Evolutionary conservation across 2,329 filamentous ascomycete genomes (phyloP).

Genomic region (Apiospora phragmitis): DNA sequence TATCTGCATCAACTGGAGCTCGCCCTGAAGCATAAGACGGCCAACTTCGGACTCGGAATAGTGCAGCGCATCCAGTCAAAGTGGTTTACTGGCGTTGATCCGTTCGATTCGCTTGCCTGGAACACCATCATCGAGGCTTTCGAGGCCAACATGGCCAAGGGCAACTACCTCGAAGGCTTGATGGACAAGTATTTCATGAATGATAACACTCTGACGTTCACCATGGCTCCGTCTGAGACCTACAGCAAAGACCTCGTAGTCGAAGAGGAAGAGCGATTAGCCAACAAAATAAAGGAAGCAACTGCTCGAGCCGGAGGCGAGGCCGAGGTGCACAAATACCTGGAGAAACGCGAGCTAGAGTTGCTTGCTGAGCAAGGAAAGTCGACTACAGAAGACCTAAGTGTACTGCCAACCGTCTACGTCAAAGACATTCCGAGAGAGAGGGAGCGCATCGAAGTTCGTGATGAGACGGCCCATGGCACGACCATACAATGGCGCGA

Average conservation of each 20-base stretch:
- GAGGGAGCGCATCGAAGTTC: slow-evolving; percentile 61
- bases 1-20: slow-evolving; percentile 92
- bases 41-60: slow-evolving; percentile 88
- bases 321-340: slow-evolving; percentile 67
- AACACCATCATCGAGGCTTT: slow-evolving; percentile 86
- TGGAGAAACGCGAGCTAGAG: slow-evolving; percentile 77
- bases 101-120: slow-evolving; percentile 89
- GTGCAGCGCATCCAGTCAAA: slow-evolving; percentile 85
- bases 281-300: slow-evolving; percentile 70
- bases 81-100: slow-evolving; percentile 95
- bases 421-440: slow-evolving; percentile 85
- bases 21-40: slow-evolving; percentile 93
- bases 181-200: slow-evolving; percentile 90
- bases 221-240: slow-evolving; percentile 81
- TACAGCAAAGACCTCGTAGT: slow-evolving; percentile 73
- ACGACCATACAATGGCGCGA: slow-evolving; percentile 85
- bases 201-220: slow-evolving; percentile 85
- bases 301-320: slow-evolving; percentile 69
- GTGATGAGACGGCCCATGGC: slow-evolving; percentile 65
- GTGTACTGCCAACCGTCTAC: slow-evolving; percentile 83
- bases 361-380: slow-evolving; percentile 82
- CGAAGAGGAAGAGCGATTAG: slow-evolving; percentile 77
- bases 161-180: slow-evolving; percentile 79
- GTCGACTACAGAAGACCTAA: slow-evolving; percentile 80
- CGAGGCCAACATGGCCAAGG: slow-evolving; percentile 71